phyloP scores from a whole-genome alignment of 2,329 filamentous ascomycete species.

The Beauveria australis region DNA sequence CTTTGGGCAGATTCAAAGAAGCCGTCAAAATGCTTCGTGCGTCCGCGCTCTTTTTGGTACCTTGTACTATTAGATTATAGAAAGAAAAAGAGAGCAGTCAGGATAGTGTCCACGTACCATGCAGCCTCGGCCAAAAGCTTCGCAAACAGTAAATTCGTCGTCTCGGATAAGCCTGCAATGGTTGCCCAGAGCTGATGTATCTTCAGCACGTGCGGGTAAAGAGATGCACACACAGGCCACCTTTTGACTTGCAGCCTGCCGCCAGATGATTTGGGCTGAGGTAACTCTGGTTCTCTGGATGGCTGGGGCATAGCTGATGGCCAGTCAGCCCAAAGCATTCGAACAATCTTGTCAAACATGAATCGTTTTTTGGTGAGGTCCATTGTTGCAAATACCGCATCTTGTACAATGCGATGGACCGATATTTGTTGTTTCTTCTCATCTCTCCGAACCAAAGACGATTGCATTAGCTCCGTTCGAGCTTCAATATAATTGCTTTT shows the following conservation, averaged over 20 bases:
- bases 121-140: neutral
- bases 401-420: constrained; percentile 11
- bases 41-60: constrained; percentile 11
- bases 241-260: neutral
- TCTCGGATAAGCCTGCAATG: neutral
- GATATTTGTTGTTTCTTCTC: constrained; percentile 5
- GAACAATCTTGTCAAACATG: constrained; percentile 7
- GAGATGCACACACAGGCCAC: constrained; percentile 5
- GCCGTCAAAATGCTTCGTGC: constrained; percentile 7
- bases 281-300: constrained; percentile 7
- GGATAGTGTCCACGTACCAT: neutral
- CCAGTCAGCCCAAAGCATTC: constrained; percentile 6
- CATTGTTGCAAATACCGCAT: constrained; percentile 3
- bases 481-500: constrained; percentile 7
- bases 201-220: constrained; percentile 6
- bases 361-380: neutral
- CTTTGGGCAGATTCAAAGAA: constrained; percentile 9
- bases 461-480: constrained; percentile 2
- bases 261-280: constrained; percentile 2
- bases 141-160: neutral
- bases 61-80: neutral
- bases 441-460: constrained; percentile 7
- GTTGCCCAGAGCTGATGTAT: constrained; percentile 6
- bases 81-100: neutral
- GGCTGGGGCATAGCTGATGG: constrained; percentile 7